Percentiles rank a stretch among this genome's conserved stretches.
phyloP scores from a whole-genome alignment of 306 rosid species.

The Cucumis cinereus region DNA sequence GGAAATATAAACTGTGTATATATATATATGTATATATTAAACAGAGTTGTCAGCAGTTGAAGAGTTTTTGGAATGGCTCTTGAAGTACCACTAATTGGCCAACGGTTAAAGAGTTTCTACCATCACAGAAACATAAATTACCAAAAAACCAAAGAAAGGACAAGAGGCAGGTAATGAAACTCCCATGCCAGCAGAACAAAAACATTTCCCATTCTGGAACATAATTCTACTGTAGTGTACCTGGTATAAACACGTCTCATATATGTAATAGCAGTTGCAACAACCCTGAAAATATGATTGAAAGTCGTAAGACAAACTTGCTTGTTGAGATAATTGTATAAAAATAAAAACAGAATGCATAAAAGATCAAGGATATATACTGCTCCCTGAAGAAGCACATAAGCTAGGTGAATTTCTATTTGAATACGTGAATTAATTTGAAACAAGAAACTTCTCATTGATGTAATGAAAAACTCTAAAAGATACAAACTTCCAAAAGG shows the following conservation, averaged over 20 bases:
- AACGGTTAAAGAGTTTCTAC: neutral
- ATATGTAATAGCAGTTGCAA: conserved; percentile 88
- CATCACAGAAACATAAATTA: neutral
- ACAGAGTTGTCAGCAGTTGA: neutral
- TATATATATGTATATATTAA: neutral
- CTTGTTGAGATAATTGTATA: neutral
- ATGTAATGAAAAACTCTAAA: too few relatives aligned
- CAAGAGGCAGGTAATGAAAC: neutral
- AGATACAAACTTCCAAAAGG: too few relatives aligned
- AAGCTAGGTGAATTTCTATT: neutral
- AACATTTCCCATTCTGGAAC: neutral
- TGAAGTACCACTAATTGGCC: neutral
- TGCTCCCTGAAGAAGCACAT: neutral
- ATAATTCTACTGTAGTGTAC: conserved; percentile 23
- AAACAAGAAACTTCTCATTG: too few relatives aligned
- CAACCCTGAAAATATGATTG: conserved; percentile 50
- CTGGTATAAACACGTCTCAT: conserved; percentile 93
- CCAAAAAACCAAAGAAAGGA: neutral
- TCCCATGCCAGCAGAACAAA: neutral
- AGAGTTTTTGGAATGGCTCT: neutral
- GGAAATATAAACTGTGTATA: neutral
- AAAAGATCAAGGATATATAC: neutral
- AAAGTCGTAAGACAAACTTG: neutral
- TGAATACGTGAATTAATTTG: neutral
- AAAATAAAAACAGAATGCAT: neutral